Percentiles rank a stretch among this genome's conserved stretches.
Evolutionary conservation across 306 rosid species (phyloP).

Genomic region (Glycine soja): DNA sequence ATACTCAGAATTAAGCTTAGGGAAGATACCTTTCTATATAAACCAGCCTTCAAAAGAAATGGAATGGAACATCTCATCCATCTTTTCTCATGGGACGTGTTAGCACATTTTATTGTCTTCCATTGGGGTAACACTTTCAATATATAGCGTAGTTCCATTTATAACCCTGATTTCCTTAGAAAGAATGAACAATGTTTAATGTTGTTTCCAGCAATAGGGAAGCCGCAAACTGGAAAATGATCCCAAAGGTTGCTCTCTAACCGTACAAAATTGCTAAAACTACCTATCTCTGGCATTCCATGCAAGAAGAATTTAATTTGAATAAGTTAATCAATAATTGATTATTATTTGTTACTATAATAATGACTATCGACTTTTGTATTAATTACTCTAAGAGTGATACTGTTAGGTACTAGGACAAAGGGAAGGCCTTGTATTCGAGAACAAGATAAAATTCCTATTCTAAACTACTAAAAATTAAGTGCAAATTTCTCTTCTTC

Average conservation of each 20-base stretch:
- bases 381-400: neutral
- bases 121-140: constrained; percentile 1
- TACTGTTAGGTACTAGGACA: no score
- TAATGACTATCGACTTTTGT: neutral
- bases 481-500: no score
- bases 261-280: neutral
- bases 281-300: neutral
- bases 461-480: no score
- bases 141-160: neutral
- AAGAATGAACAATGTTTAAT: neutral
- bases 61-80: neutral
- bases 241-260: neutral
- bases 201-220: no score
- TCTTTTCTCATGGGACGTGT: constrained; percentile 18
- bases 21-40: constrained; percentile 27
- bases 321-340: neutral
- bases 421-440: no score
- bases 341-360: no score
- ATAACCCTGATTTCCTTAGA: neutral
- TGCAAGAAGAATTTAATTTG: neutral
- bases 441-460: no score
- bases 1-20: constrained; percentile 1
- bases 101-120: constrained; percentile 23
- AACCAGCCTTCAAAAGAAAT: constrained; percentile 37
- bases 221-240: neutral